A percentile compares a stretch with the other conserved stretches of the same genome.
phyloP scores from a whole-genome alignment of 805 yeast species.

The Metahyphopichia silvanorum region DNA sequence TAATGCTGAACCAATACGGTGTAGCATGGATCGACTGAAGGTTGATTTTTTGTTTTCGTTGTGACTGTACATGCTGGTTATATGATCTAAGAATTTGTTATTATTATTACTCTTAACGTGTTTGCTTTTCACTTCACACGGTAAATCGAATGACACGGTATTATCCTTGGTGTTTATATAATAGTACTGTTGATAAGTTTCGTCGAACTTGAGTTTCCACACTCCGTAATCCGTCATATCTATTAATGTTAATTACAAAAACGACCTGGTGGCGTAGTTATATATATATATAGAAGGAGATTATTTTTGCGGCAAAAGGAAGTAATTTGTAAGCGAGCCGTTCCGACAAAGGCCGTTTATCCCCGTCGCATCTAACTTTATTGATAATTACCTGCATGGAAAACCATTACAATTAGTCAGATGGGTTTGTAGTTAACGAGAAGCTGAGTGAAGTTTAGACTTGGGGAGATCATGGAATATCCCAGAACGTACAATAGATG shows the following conservation, averaged over 20 bases:
- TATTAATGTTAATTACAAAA: not conserved
- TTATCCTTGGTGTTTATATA: conserved; percentile 33
- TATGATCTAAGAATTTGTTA: not conserved
- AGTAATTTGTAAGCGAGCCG: too few relatives aligned
- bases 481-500: too few relatives aligned
- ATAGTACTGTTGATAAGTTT: conserved; percentile 36
- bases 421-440: too few relatives aligned
- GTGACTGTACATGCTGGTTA: conserved; percentile 3
- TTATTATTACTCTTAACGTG: not conserved
- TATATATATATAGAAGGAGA: too few relatives aligned
- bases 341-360: too few relatives aligned
- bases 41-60: conserved; percentile 1
- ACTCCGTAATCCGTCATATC: not conserved
- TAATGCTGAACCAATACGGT: conserved; percentile 10
- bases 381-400: too few relatives aligned
- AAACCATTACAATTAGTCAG: too few relatives aligned
- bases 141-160: conserved; percentile 41
- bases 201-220: conserved; percentile 30
- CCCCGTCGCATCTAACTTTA: too few relatives aligned
- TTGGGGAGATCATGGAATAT: too few relatives aligned
- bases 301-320: too few relatives aligned
- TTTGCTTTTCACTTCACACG: conserved; percentile 37
- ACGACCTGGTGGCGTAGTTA: not conserved
- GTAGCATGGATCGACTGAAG: conserved; percentile 3
- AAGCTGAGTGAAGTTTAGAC: too few relatives aligned